A percentile compares a stretch with the other conserved stretches of the same genome.
phyloP scores from a whole-genome alignment of 2,329 filamentous ascomycete species.

The Claviceps arundinis region DNA sequence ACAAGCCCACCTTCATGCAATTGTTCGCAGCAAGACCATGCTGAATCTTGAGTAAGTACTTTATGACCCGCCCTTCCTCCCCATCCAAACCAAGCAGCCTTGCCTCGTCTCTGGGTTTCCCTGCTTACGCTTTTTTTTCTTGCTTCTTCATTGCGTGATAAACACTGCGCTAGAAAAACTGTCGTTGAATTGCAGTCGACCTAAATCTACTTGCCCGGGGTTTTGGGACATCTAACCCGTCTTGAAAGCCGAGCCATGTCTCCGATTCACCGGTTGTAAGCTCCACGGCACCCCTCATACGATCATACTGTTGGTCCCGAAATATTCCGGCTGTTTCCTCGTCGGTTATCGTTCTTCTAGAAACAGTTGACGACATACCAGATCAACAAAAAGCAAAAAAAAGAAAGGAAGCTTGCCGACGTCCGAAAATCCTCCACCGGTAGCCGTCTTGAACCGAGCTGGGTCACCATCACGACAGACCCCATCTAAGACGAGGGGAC shows the following conservation, averaged over 20 bases:
- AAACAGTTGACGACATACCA: background rate
- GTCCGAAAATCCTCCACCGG: background rate
- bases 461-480: background rate
- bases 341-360: background rate
- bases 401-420: background rate
- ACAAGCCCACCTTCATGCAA: slow-evolving; percentile 2
- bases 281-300: background rate
- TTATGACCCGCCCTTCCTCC: slow-evolving; percentile 16
- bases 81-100: slow-evolving; percentile 3
- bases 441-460: background rate
- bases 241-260: background rate
- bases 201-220: background rate
- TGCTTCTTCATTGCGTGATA: background rate
- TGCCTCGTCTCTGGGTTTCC: background rate
- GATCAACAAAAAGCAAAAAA: background rate
- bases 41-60: slow-evolving; percentile 9
- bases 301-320: background rate
- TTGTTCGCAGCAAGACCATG: background rate
- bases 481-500: background rate
- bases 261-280: slow-evolving; percentile 1
- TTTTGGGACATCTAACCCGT: background rate
- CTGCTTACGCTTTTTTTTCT: background rate
- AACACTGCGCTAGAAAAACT: background rate
- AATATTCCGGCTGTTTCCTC: background rate
- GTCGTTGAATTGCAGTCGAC: background rate